phyloP scores from a whole-genome alignment of 2,329 filamentous ascomycete genomes.

The Cordyceps militaris region DNA sequence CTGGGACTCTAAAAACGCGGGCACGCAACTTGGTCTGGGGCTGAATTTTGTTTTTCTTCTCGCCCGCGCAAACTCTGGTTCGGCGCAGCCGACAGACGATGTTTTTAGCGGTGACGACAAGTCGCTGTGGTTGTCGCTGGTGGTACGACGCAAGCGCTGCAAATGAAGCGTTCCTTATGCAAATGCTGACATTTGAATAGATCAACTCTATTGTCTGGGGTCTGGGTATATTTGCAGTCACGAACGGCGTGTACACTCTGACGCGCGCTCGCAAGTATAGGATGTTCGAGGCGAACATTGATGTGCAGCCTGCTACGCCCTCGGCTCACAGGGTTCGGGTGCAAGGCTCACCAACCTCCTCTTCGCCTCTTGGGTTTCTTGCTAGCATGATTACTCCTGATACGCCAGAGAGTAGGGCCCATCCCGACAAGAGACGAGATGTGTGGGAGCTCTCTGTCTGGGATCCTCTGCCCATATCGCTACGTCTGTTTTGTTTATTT shows the following conservation, averaged over 20 bases:
- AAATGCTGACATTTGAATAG: constrained; percentile 33
- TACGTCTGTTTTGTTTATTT: constrained; percentile 82
- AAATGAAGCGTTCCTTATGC: constrained; percentile 13
- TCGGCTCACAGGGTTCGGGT: constrained; percentile 85
- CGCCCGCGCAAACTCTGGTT: constrained; percentile 68
- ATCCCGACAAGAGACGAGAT: constrained; percentile 74
- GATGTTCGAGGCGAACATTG: constrained; percentile 81
- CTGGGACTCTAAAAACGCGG: constrained; percentile 77
- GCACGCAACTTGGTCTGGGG: constrained; percentile 64
- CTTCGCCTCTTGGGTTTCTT: constrained; percentile 72
- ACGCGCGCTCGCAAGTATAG: constrained; percentile 78
- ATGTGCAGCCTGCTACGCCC: constrained; percentile 67
- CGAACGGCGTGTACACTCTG: constrained; percentile 79
- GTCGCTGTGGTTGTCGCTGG: constrained; percentile 56
- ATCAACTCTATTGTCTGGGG: constrained; percentile 63
- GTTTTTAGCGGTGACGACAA: constrained; percentile 69
- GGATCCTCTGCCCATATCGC: constrained; percentile 80
- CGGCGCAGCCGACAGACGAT: constrained; percentile 57
- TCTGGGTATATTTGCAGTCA: constrained; percentile 57
- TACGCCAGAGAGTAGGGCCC: constrained; percentile 72
- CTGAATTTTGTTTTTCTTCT: constrained; percentile 77
- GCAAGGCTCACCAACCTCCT: constrained; percentile 69
- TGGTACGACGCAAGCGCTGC: constrained; percentile 34
- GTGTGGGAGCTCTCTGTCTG: constrained; percentile 94
- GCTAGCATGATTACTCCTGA: constrained; percentile 59